A percentile compares a stretch with the other conserved stretches of the same genome.
phyloP scores from a whole-genome alignment of 257 asterid species.

The Solanum sejunctum region DNA sequence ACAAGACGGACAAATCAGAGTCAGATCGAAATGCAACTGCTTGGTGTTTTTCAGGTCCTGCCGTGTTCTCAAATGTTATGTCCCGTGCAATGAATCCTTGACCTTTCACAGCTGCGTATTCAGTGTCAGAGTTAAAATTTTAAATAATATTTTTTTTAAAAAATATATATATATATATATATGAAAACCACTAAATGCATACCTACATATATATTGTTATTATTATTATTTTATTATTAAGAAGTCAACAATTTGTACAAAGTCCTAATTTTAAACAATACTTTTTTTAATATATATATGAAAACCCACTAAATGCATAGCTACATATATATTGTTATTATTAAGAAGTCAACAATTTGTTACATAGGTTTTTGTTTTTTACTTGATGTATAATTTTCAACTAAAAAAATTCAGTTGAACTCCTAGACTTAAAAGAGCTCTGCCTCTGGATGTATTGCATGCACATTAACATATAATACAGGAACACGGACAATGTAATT shows the following conservation, averaged over 20 bases:
- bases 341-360: not conserved
- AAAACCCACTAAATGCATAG: not conserved
- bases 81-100: conserved; percentile 48
- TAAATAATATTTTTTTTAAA: not conserved
- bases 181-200: not conserved
- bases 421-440: not conserved
- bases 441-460: not conserved
- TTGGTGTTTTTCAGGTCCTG: conserved; percentile 54
- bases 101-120: conserved; percentile 45
- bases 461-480: not conserved
- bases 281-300: no score
- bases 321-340: no score
- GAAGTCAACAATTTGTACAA: not conserved
- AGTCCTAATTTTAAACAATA: no score
- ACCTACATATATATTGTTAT: no score
- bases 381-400: not conserved
- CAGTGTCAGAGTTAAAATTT: not conserved
- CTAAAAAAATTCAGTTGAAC: not conserved
- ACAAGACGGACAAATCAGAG: conserved; percentile 45
- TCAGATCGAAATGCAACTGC: conserved; percentile 49
- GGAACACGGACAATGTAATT: not conserved
- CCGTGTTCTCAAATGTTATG: conserved; percentile 48
- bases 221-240: not conserved
- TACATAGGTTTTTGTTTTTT: not conserved
- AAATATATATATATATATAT: no score